These are phyloP conservation scores for Neofusicoccum parvum DNA, from an alignment of 2,329 filamentous ascomycete species.

Conservation along the genomic window DNA sequence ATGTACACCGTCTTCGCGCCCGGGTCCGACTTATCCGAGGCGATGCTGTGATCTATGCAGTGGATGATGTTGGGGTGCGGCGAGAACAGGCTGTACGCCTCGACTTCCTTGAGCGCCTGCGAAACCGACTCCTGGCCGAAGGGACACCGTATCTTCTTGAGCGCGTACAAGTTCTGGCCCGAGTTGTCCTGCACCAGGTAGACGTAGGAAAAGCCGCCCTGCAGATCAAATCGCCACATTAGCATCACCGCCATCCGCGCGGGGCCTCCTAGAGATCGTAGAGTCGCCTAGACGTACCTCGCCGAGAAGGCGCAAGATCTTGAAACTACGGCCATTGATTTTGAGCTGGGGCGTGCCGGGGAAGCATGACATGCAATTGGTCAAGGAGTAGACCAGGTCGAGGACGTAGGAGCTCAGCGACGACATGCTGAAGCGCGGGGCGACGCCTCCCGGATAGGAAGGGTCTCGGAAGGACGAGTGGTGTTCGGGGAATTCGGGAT, in stretches of 20 bases:
- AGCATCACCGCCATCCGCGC: neutral
- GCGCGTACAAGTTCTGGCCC: conserved; percentile 81
- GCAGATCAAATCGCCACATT: conserved; percentile 3
- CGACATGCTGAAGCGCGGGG: conserved; percentile 22
- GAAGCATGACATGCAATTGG: conserved; percentile 95
- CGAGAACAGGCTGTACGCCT: conserved; percentile 89
- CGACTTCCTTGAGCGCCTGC: conserved; percentile 93
- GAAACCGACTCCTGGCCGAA: conserved; percentile 96
- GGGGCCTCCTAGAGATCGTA: no score
- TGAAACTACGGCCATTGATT: conserved; percentile 93
- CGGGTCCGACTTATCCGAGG: conserved; percentile 67
- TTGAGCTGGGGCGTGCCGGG: conserved; percentile 90
- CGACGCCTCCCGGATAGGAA: conserved; percentile 17
- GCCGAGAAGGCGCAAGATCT: conserved; percentile 89
- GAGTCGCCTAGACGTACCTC: conserved; percentile 63
- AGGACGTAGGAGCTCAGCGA: conserved; percentile 64
- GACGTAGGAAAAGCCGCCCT: conserved; percentile 98
- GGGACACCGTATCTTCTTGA: conserved; percentile 98
- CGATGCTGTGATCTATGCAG: conserved; percentile 78
- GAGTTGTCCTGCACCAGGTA: conserved; percentile 94
- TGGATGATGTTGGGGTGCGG: conserved; percentile 85
- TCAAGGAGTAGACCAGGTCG: conserved; percentile 87
- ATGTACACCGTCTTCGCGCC: conserved; percentile 94
- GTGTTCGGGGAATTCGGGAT: conserved; percentile 19
- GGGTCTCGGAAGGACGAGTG: conserved; percentile 13